These are phyloP conservation scores for Przewalskia tangutica DNA, from an alignment of 257 asterid genomes.

Conservation along the genomic window DNA sequence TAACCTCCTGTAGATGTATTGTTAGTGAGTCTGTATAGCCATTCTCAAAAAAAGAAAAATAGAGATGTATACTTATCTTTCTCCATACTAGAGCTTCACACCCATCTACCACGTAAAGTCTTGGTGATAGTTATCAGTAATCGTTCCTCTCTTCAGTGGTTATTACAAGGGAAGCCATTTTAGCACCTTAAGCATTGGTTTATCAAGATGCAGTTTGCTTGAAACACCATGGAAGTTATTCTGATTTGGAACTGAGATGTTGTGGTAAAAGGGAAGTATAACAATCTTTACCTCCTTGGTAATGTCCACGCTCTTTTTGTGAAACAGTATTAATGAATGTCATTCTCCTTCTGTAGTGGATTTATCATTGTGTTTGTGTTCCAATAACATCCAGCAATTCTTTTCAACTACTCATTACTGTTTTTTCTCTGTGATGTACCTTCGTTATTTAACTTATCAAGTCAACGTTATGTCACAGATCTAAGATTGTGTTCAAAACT, in stretches of 20 bases:
- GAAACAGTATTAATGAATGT: background rate
- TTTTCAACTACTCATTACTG: background rate
- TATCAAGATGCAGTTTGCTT: background rate
- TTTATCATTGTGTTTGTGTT: background rate
- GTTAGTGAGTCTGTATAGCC: background rate
- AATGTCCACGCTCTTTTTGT: background rate
- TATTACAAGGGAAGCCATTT: background rate
- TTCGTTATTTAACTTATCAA: conserved; percentile 7
- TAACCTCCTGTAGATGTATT: background rate
- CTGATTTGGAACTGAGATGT: background rate
- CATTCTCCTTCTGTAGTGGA: background rate
- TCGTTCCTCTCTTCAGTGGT: background rate
- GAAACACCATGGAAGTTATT: background rate
- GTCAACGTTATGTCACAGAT: conserved; percentile 32
- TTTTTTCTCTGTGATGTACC: conserved; percentile 1
- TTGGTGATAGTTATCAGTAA: background rate
- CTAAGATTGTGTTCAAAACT: conserved; percentile 90
- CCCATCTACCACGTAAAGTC: background rate
- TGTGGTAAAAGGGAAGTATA: background rate
- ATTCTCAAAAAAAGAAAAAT: background rate
- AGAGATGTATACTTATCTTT: background rate
- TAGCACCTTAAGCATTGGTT: conserved; percentile 1
- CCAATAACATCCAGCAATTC: background rate
- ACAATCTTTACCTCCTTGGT: background rate
- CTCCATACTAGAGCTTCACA: background rate